A percentile compares a stretch with the other conserved stretches of the same genome.
These are phyloP conservation scores for Colletotrichum ledebouriae DNA, from an alignment of 2,329 filamentous ascomycete species.

Conservation along the genomic window DNA sequence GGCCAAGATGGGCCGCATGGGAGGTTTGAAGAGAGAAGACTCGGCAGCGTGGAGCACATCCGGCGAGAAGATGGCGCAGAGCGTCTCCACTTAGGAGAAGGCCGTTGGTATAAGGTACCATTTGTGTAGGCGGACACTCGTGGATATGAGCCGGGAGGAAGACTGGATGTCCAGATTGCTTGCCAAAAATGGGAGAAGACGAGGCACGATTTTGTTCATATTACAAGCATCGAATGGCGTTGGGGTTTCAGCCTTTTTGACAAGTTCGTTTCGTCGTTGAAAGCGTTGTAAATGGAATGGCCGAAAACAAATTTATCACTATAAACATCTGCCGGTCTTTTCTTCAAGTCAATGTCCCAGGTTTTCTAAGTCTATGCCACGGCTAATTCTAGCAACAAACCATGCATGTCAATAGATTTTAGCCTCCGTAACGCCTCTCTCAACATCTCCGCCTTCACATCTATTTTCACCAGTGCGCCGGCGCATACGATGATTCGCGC, in stretches of 20 bases:
- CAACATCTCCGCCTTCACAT: neutral
- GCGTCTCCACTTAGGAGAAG: constrained; percentile 75
- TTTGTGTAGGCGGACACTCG: neutral
- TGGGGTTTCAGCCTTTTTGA: constrained; percentile 30
- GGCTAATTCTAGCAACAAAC: constrained; percentile 42
- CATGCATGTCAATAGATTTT: constrained; percentile 38
- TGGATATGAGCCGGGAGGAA: neutral
- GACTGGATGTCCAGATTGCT: constrained; percentile 24
- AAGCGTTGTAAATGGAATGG: constrained; percentile 30
- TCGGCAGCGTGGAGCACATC: constrained; percentile 51
- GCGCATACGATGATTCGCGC: constrained; percentile 60
- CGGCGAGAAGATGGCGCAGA: constrained; percentile 48
- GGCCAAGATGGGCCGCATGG: constrained; percentile 60
- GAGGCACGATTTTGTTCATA: constrained; percentile 13
- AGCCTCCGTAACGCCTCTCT: constrained; percentile 28
- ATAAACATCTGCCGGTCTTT: neutral
- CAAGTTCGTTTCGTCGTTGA: neutral
- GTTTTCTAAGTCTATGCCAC: neutral
- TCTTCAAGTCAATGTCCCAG: neutral
- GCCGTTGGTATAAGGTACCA: constrained; percentile 59
- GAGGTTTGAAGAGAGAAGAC: constrained; percentile 48
- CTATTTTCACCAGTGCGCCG: constrained; percentile 48
- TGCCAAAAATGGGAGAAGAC: neutral
- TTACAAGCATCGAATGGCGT: constrained; percentile 33
- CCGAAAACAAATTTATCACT: neutral